Base-by-base conservation (phyloP, 75 land plant species). In the Pinus tabuliformis region DNA sequence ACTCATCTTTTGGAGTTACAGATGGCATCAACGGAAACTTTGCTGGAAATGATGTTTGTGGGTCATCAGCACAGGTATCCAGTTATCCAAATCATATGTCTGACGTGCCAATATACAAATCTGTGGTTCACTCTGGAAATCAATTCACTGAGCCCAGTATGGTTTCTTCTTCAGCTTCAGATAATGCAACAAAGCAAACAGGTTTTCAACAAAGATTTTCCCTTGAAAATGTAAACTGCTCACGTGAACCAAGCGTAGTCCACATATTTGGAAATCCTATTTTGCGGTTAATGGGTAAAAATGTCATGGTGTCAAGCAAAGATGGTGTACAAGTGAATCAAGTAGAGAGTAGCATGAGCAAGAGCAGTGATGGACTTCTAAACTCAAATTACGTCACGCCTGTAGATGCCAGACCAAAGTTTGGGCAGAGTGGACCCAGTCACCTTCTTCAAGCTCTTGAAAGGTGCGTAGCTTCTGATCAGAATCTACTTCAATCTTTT, bases 241-340 rank as follows among this genome's bases (percentile, higher is more conserved):
- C 70, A 37, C 49, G 49, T 66, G 70, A 66, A 39, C 70, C 70
- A 16, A 66, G 49, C 14, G 5, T 66, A 66, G 49, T 66, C 21
- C 70, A 37, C 39, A 66, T 66, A 66, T 66, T 66, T 66, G 70
- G 70, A 66, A 66, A 37, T 66, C 70, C 70, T 66, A 66, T 66
- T 66, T 65, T 66, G 70, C 49, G 70, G 17, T 17, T 66, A 66
- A 39, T 66, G 70, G 70, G 70, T 5, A 66, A 66, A 66, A 68
- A 68, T 68, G 71, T 68, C 52, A 68, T 68, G 3, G 37, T 68
- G 49, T 42, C 71, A 68, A 68, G 49, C n/a, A 68, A 68, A 20
- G 49, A 68, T 39, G 22, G 49, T 8, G 20, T 33, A 39, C 71
- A 39, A 68, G 37, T 45, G 39, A 68, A 42, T 49, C 21, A 37